These are phyloP conservation scores for Fagus crenata DNA, from an alignment of 306 rosid species.

Conservation along the genomic window DNA sequence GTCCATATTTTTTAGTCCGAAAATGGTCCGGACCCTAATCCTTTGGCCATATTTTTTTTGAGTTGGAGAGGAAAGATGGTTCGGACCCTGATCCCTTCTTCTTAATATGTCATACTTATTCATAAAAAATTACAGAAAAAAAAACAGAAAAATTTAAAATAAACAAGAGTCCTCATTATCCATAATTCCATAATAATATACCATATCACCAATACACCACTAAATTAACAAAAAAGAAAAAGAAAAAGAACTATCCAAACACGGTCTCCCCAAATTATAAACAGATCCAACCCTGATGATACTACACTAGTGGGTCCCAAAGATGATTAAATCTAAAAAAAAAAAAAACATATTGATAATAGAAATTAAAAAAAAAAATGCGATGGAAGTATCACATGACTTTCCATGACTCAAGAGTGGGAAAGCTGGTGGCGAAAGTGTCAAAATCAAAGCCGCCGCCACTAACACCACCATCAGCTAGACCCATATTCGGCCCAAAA, in stretches of 20 bases:
- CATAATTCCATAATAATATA: background rate
- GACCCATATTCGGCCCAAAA: conserved; percentile 19
- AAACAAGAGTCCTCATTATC: conserved; percentile 12
- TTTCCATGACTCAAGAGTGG: conserved; percentile 94
- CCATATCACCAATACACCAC: conserved; percentile 28
- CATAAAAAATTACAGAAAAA: no score
- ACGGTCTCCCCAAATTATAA: conserved; percentile 38
- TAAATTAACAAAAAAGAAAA: background rate
- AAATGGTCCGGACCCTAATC: no score
- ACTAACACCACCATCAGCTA: conserved; percentile 21
- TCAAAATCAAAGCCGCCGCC: conserved; percentile 63
- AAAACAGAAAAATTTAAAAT: conserved; percentile 22
- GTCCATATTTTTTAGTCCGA: no score
- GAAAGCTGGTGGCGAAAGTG: conserved; percentile 61
- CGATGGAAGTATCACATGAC: conserved; percentile 46
- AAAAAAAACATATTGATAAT: background rate
- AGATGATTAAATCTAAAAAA: background rate
- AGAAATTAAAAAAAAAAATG: background rate
- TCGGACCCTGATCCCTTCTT: no score
- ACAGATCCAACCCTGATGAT: conserved; percentile 10
- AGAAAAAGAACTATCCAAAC: conserved; percentile 8
- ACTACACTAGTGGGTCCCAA: conserved; percentile 12
- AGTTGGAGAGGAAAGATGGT: no score
- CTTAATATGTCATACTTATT: no score
- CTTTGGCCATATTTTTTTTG: no score